Evolutionary conservation across 2,329 filamentous ascomycete genomes (phyloP), one percentile per base, ranked within the genome.

Genomic region (Fusarium anthophilum): DNA sequence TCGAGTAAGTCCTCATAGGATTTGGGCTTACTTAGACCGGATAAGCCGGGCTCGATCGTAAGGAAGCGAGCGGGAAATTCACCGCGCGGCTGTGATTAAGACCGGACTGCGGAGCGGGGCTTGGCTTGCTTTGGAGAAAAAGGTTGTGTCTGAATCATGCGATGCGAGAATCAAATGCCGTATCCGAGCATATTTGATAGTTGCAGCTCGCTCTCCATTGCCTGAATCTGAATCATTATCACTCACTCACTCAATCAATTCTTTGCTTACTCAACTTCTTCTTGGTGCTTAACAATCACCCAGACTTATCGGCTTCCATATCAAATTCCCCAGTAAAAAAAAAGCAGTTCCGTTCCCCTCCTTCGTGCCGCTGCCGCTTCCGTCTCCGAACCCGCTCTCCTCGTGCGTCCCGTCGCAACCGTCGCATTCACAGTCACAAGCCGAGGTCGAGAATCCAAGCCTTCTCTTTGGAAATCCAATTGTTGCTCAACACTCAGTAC

Each of bases 81-180:
- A 67, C 76, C 76, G 76, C 76, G 76, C 76, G 74, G 74, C 61
- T 70, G 58, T 77, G 74, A 77, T 68, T 61, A 70, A 66, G 65
- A 54, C 71, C 69, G 67, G 66, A 59, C 59, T 70, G 59, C 67
- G 69, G 75, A 73, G 58, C 62, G 62, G 64, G 67, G 35, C 37
- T 57, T 54, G 53, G 43, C 43, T 50, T 50, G 41, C 35, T 37
- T 67, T 54, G 57, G 37, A 47, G 62, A 47, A 63, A 64, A 70
- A 53, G 73, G 63, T 12, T 50, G 26, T 74, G 45, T 62, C 47
- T 75, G 76, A 78, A 74, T 76, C 74, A 76, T 75, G 76, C 73
- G 69, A 75, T 75, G 68, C 67, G 62, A 75, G 56, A 70, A 51
- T 39, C 35, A 55, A 60, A 35, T 41, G 35, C 43, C 38, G 32